Base-by-base conservation (phyloP, 257 asterid species). In the Cynanchum wilfordii region DNA sequence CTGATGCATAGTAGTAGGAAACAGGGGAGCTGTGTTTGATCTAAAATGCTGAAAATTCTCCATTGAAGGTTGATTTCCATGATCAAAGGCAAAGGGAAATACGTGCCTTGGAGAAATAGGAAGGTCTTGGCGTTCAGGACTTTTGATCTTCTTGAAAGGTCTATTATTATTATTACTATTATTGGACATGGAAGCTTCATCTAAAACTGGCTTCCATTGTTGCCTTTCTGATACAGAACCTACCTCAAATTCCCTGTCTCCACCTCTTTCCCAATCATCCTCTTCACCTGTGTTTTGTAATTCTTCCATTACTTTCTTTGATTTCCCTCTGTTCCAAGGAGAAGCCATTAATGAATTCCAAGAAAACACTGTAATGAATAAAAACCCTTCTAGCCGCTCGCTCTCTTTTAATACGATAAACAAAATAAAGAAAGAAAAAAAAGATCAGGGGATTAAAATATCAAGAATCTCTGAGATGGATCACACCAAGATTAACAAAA, bases 51-150 rank as follows among this genome's bases (percentile, higher is more conserved):
- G 73, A 8, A 45, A 76, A 50, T 29, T 77, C 16, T 85, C 79
- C 56, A 74, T 68, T 25, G 80, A 75, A 2, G 68, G 82, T 29
- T 76, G 90, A 7, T 81, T 68, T 40, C 75, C 79, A 24, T 33
- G 38, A 33, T 91, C 91, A 29, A 80, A 60, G 19, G 95, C 84
- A 82, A 91, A 91, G 0, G 97, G 97, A 29, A 89, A 91, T 30
- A 84, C 82, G 50, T 73, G 86, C 38, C 84, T 82, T 0, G 75
- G 11, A 56, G 73, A 78, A 0, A 74, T n/a, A 25, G 78, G 29
- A 7, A 84, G n/a, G 57, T 55, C 38, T 27, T 71, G 86, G 76
- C 82, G 83, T 49, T 90, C 87, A 17, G 96, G 96, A 69, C 91
- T 90, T 75, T 56, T 85, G 57, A 81, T 80, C 73, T 88, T 90